Conservation (phyloP, 768 basidiomycete genomes). For the Coprinellus micaceus region DNA sequence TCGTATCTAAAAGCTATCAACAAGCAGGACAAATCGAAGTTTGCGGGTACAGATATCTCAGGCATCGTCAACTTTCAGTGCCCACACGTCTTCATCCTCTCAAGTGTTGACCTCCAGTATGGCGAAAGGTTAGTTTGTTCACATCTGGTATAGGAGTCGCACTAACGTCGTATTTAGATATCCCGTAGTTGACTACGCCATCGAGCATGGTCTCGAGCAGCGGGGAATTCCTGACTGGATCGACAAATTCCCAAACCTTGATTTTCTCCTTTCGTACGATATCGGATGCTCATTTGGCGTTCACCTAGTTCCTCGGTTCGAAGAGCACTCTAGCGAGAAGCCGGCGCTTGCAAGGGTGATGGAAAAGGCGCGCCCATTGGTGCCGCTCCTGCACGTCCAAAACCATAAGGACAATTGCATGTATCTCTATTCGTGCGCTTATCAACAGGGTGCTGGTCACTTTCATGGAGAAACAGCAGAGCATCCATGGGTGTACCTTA, state of each 20-base stretch:
- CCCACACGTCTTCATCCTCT: slow-evolving; percentile 20
- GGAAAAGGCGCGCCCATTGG: slow-evolving; percentile 10
- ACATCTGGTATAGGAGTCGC: neutral
- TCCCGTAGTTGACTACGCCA: slow-evolving; percentile 18
- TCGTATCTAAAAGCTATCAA: slow-evolving; percentile 21
- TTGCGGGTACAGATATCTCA: slow-evolving; percentile 23
- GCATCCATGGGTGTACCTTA: slow-evolving; percentile 20
- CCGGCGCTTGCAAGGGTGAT: slow-evolving; percentile 8
- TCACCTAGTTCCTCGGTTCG: slow-evolving; percentile 16
- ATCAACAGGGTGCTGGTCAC: slow-evolving; percentile 16
- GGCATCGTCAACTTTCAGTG: slow-evolving; percentile 26
- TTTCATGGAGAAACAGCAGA: slow-evolving; percentile 30
- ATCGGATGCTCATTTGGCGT: slow-evolving; percentile 21
- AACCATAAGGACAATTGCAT: slow-evolving; percentile 25
- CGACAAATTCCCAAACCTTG: neutral
- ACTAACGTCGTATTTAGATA: slow-evolving; percentile 13
- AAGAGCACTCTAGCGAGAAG: slow-evolving; percentile 6
- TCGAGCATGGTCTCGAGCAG: slow-evolving; percentile 12
- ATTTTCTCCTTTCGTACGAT: slow-evolving; percentile 20
- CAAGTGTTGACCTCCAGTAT: slow-evolving; percentile 25
- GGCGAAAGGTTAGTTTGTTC: slow-evolving; percentile 22
- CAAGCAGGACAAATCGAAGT: slow-evolving; percentile 23
- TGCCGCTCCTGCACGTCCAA: slow-evolving; percentile 23
- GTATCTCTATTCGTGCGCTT: slow-evolving; percentile 21
- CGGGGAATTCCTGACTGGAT: neutral